These are phyloP conservation scores for Sporormia fimetaria DNA, from an alignment of 495 filamentous ascomycete genomes.

Conservation along the genomic window DNA sequence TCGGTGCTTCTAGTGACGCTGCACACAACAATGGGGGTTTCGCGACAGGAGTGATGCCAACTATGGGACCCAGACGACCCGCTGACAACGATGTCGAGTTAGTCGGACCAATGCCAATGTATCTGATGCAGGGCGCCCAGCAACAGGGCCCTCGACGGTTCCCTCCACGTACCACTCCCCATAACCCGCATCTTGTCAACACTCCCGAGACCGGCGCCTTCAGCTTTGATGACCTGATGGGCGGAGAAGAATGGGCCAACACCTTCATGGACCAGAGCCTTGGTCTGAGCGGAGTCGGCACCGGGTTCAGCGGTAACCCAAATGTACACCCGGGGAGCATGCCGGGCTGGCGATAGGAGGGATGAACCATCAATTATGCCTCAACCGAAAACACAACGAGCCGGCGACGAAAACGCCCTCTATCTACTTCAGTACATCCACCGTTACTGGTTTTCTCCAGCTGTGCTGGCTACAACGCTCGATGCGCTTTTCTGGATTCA, in stretches of 20 bases:
- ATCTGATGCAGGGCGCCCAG: constrained; percentile 37
- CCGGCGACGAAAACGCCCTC: neutral
- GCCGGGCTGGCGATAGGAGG: constrained; percentile 1
- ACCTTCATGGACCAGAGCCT: constrained; percentile 24
- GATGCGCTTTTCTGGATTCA: too few species aligned
- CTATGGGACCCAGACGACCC: constrained; percentile 3
- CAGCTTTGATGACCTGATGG: constrained; percentile 32
- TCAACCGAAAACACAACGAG: neutral
- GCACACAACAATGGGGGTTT: constrained; percentile 3
- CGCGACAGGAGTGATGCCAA: neutral
- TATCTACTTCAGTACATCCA: neutral
- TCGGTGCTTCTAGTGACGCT: constrained; percentile 9
- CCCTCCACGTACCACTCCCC: constrained; percentile 2
- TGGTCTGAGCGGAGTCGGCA: constrained; percentile 5
- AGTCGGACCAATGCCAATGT: constrained; percentile 45
- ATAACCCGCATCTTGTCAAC: neutral
- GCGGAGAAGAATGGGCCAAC: constrained; percentile 24
- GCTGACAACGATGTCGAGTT: constrained; percentile 43
- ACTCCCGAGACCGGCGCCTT: constrained; percentile 16
- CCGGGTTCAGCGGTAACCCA: neutral
- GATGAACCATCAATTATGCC: neutral
- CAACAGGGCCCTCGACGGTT: constrained; percentile 4
- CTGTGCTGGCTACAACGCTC: too few species aligned
- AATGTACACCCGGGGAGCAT: constrained; percentile 2
- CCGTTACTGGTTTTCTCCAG: too few species aligned